These are phyloP conservation scores for Polyporus tsugae DNA, from an alignment of 1,284 basidiomycete genomes.

Conservation along the genomic window DNA sequence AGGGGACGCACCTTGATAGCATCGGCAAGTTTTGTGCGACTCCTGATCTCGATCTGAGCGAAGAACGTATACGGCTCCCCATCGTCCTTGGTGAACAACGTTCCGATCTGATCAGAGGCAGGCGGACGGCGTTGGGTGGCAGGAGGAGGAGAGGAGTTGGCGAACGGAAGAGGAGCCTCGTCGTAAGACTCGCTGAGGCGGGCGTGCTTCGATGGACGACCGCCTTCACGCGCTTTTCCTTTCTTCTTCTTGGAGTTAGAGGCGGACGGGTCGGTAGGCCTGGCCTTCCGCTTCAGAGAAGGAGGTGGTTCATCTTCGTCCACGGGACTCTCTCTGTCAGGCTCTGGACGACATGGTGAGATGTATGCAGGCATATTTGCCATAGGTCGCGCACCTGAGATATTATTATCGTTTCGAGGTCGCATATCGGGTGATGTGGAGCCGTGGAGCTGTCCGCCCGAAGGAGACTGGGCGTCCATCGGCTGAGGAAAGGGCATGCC, in stretches of 20 bases:
- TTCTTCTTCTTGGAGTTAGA: conserved; percentile 6
- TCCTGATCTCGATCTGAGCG: conserved; percentile 40
- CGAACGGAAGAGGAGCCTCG: conserved; percentile 14
- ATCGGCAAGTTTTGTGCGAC: conserved; percentile 35
- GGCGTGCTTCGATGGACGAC: conserved; percentile 18
- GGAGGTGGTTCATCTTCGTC: conserved; percentile 15
- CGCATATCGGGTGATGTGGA: conserved; percentile 16
- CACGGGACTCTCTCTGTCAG: conserved; percentile 22
- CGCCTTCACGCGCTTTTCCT: conserved; percentile 16
- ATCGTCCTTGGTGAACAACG: conserved; percentile 28
- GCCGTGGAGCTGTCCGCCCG: not conserved
- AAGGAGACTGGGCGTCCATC: conserved; percentile 6
- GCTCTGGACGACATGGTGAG: not conserved
- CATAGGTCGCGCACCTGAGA: conserved; percentile 18
- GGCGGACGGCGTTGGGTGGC: conserved; percentile 9
- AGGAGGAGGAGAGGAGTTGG: conserved; percentile 16
- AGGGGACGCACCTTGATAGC: conserved; percentile 33
- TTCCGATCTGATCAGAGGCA: conserved; percentile 4
- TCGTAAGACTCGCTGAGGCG: conserved; percentile 17
- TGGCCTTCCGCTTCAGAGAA: conserved; percentile 20
- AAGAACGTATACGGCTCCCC: conserved; percentile 34
- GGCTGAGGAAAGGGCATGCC: conserved; percentile 14
- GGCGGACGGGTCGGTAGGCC: not conserved
- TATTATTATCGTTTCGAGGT: conserved; percentile 11
- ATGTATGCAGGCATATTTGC: not conserved